These are phyloP conservation scores for Balansia obtecta DNA, from an alignment of 2,329 filamentous ascomycete species.

Conservation along the genomic window DNA sequence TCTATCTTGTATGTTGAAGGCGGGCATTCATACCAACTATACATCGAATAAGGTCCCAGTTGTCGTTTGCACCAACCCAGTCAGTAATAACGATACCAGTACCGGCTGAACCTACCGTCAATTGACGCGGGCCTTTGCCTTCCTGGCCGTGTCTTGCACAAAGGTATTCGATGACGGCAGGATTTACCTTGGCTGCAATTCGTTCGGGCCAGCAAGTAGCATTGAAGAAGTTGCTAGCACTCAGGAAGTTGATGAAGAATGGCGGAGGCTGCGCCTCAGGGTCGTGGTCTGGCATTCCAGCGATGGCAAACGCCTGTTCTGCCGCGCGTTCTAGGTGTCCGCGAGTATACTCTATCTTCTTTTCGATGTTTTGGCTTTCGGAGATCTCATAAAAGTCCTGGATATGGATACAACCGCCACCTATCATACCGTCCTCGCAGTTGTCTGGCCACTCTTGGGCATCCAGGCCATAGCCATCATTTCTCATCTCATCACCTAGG, in stretches of 20 bases:
- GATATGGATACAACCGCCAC: slow-evolving; percentile 64
- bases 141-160: slow-evolving; percentile 43
- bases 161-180: slow-evolving; percentile 53
- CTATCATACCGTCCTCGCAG: slow-evolving; percentile 58
- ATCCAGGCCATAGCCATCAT: slow-evolving; percentile 46
- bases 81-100: slow-evolving; percentile 88
- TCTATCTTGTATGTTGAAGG: slow-evolving; percentile 34
- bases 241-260: slow-evolving; percentile 83
- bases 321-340: slow-evolving; percentile 67
- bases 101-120: slow-evolving; percentile 54
- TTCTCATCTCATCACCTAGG: slow-evolving; percentile 41
- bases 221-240: slow-evolving; percentile 89
- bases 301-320: slow-evolving; percentile 33
- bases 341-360: slow-evolving; percentile 64
- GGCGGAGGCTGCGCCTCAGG: slow-evolving; percentile 33
- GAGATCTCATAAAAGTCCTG: slow-evolving; percentile 93
- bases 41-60: slow-evolving; percentile 83
- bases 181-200: slow-evolving; percentile 80
- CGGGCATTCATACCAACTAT: slow-evolving; percentile 85
- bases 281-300: slow-evolving; percentile 19
- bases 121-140: slow-evolving; percentile 34
- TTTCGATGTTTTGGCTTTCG: slow-evolving; percentile 60
- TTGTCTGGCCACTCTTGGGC: slow-evolving; percentile 74
- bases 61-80: slow-evolving; percentile 75
- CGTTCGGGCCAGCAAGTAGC: slow-evolving; percentile 84